A percentile compares a stretch with the other conserved stretches of the same genome.
These are phyloP conservation scores for Ananas comosus DNA, from an alignment of 176 grass and related monocot genomes.

Conservation along the genomic window DNA sequence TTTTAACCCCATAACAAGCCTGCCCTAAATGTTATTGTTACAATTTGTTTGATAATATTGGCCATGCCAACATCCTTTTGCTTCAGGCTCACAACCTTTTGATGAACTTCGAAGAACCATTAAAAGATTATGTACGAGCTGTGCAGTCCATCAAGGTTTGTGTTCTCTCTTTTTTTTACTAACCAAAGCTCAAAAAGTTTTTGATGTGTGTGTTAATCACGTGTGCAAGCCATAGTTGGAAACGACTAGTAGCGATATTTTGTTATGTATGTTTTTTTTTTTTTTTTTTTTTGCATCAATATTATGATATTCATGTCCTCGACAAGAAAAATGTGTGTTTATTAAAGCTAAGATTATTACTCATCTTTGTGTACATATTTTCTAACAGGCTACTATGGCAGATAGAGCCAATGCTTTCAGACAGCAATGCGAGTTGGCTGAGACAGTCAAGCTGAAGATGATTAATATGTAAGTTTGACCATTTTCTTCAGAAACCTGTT, in stretches of 20 bases:
- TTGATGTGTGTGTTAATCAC: neutral
- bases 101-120: constrained; percentile 91
- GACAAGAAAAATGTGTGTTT: neutral
- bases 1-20: neutral
- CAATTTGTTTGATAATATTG: neutral
- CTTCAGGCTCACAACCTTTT: constrained; percentile 88
- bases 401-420: constrained; percentile 98
- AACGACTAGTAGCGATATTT: constrained; percentile 1
- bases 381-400: constrained; percentile 59
- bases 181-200: neutral
- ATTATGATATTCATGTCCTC: neutral
- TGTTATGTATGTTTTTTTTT: constrained; percentile 3
- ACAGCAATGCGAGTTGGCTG: constrained; percentile 83
- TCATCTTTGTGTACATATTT: neutral
- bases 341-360: neutral
- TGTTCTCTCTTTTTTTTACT: neutral
- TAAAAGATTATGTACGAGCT: constrained; percentile 91
- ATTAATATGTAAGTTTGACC: constrained; percentile 73
- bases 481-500: constrained; percentile 2
- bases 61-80: constrained; percentile 9
- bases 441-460: constrained; percentile 90
- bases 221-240: neutral
- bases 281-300: neutral
- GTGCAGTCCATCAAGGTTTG: constrained; percentile 91
- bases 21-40: neutral